phyloP scores from a whole-genome alignment of 1,284 basidiomycete species.

The Ceratobasidium sp. region DNA sequence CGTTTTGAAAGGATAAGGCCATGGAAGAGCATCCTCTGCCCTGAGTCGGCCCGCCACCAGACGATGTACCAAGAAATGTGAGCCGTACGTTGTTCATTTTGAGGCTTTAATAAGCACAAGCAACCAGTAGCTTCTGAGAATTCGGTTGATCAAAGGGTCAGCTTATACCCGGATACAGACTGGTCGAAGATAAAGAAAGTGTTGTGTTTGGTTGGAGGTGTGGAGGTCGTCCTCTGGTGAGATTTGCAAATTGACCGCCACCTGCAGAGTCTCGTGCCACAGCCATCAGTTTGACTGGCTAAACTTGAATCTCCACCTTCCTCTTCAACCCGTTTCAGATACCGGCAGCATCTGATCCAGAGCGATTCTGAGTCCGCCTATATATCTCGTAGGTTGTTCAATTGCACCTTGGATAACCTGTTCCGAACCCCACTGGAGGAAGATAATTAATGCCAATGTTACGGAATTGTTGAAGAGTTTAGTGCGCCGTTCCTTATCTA shows the following conservation, averaged over 20 bases:
- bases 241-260: neutral
- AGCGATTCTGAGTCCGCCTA: no score
- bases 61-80: conserved; percentile 41
- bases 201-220: neutral
- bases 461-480: no score
- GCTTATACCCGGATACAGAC: neutral
- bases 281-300: neutral
- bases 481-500: no score
- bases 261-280: neutral
- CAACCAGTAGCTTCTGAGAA: neutral
- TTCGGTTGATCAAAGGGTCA: neutral
- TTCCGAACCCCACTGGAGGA: no score
- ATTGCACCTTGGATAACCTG: no score
- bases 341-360: no score
- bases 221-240: neutral
- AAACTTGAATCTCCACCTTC: no score
- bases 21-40: conserved; percentile 36
- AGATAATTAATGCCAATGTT: no score
- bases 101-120: no score
- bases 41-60: conserved; percentile 41
- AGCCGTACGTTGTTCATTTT: conserved; percentile 19
- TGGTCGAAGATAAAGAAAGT: neutral
- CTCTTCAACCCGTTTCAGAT: no score
- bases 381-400: no score
- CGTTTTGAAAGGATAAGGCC: conserved; percentile 21